phyloP scores from a whole-genome alignment of 495 filamentous ascomycete species.

The Penicillium canescens region DNA sequence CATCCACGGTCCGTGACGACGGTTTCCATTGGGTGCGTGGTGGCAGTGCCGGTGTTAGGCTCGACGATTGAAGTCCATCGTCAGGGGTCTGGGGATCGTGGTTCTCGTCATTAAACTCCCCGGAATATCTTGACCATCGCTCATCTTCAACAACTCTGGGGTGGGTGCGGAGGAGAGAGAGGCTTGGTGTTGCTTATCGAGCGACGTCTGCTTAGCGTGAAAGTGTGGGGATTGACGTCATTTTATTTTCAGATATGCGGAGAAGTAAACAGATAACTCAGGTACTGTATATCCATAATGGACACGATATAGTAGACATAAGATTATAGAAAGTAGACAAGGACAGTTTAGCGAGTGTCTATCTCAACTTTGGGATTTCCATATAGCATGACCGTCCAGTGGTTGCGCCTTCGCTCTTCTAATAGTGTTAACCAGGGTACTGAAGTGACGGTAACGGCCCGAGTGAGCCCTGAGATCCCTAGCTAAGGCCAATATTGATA shows the following conservation, averaged over 20 bases:
- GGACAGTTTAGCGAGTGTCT: too few species aligned
- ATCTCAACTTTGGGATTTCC: too few species aligned
- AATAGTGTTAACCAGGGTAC: too few species aligned
- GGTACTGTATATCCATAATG: too few species aligned
- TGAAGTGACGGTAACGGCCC: too few species aligned
- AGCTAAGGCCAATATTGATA: too few species aligned
- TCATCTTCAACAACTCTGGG: conserved; percentile 16
- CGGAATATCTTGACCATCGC: conserved; percentile 14
- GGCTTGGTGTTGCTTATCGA: conserved; percentile 6
- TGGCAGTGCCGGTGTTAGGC: conserved; percentile 1
- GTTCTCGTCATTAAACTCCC: conserved; percentile 21
- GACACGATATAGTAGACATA: too few species aligned
- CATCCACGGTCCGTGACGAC: conserved; percentile 18
- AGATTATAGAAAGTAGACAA: too few species aligned
- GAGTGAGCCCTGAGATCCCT: too few species aligned
- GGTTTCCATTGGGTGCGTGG: conserved; percentile 23
- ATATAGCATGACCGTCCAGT: too few species aligned
- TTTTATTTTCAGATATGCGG: conserved; percentile 4
- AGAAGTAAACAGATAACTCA: not conserved
- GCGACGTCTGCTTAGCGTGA: not conserved
- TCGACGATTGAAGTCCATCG: conserved; percentile 10
- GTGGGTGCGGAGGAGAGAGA: not conserved
- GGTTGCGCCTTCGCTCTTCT: too few species aligned
- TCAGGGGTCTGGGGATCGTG: conserved; percentile 9
- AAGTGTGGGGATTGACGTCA: conserved; percentile 11